Evolutionary conservation across 2,329 filamentous ascomycete genomes (phyloP).

Genomic region (Teratosphaeriaceae sp.): DNA sequence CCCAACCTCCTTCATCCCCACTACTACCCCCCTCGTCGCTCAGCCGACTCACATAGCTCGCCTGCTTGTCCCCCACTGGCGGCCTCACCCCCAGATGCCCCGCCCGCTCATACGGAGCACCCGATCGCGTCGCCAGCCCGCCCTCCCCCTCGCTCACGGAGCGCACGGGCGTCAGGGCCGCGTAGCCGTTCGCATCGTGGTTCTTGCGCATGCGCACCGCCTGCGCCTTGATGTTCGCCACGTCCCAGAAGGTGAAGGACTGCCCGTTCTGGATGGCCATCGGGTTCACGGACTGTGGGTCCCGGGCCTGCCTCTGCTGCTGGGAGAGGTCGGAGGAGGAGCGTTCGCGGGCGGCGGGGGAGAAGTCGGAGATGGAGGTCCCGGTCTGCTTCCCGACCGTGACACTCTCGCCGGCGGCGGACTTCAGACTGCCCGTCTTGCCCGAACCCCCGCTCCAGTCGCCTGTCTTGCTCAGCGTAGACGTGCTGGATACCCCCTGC

Average conservation of each 20-base stretch:
- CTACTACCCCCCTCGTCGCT: conserved; percentile 5
- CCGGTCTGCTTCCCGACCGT: too few species aligned
- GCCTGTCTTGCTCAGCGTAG: conserved; percentile 40
- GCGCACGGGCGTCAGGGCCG: not conserved
- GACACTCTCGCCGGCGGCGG: not conserved
- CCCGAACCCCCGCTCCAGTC: conserved; percentile 13
- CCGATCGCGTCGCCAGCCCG: not conserved
- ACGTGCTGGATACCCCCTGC: conserved; percentile 55
- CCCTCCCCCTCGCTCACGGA: not conserved
- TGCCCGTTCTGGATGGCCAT: conserved; percentile 46
- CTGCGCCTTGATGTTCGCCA: conserved; percentile 23
- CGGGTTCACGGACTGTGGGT: conserved; percentile 25
- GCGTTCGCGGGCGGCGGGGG: too few species aligned
- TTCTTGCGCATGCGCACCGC: conserved; percentile 13
- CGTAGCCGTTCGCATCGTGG: conserved; percentile 2
- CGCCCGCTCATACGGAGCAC: not conserved
- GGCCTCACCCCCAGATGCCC: conserved; percentile 2
- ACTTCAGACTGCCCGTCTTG: conserved; percentile 21
- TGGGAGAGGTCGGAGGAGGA: conserved; percentile 1
- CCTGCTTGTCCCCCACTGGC: not conserved
- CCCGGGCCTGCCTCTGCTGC: not conserved
- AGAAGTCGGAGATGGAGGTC: too few species aligned
- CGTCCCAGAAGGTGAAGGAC: conserved; percentile 50
- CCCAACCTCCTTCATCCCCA: not conserved
- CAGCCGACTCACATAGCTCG: conserved; percentile 4